These are phyloP conservation scores for Saccharum spontaneum DNA, from an alignment of 176 grass and related monocot species.

Conservation along the genomic window DNA sequence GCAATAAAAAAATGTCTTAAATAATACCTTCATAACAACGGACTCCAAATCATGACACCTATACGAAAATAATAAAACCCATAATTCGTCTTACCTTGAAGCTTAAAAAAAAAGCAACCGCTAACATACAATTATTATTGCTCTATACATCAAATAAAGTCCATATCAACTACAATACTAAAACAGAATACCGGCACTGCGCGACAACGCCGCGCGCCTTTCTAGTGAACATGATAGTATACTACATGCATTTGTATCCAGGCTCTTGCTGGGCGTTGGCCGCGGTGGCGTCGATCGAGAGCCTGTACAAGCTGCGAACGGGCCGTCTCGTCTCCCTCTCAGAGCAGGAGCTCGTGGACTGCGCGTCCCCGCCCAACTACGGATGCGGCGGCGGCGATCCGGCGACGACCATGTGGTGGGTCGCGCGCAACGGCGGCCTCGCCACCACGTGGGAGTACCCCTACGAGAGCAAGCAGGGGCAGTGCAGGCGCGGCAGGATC, in stretches of 20 bases:
- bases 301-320: conserved; percentile 33
- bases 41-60: too few species aligned
- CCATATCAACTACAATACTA: too few species aligned
- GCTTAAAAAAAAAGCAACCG: too few species aligned
- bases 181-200: too few species aligned
- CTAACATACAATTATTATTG: too few species aligned
- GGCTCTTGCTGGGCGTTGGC: conserved; percentile 45
- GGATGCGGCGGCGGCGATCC: conserved; percentile 27
- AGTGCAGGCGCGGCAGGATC: conserved; percentile 9
- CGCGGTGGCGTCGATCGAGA: conserved; percentile 40
- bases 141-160: too few species aligned
- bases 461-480: neutral
- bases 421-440: conserved; percentile 30
- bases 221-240: too few species aligned
- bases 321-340: conserved; percentile 26
- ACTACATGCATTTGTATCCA: neutral
- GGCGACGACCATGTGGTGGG: neutral
- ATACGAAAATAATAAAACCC: too few species aligned
- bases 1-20: too few species aligned
- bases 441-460: conserved; percentile 25
- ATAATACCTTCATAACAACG: too few species aligned
- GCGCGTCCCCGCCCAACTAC: neutral
- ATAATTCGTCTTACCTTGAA: too few species aligned
- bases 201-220: too few species aligned
- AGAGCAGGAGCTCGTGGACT: conserved; percentile 49